phyloP scores from a whole-genome alignment of 225 moss, liverwort and hornwort genomes.

The Pseudoscleropodium purum region DNA sequence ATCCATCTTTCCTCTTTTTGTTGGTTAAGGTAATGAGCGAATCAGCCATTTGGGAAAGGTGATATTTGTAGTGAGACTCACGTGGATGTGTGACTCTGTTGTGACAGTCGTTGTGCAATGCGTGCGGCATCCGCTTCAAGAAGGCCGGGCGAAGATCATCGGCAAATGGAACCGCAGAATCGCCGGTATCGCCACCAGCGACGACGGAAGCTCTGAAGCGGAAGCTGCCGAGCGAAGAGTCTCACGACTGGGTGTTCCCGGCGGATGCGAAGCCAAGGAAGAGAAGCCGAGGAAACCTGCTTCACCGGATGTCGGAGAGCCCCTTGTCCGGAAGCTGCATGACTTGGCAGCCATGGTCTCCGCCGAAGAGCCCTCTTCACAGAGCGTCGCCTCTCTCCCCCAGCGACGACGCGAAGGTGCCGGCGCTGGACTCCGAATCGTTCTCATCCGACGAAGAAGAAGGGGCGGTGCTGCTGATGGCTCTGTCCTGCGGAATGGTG shows the following conservation, averaged over 20 bases:
- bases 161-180: conserved; percentile 24
- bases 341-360: conserved; percentile 36
- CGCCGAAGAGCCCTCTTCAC: background rate
- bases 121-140: conserved; percentile 69
- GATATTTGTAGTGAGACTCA: background rate
- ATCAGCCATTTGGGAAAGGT: background rate
- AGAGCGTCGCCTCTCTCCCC: background rate
- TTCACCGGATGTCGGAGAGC: conserved; percentile 14
- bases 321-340: conserved; percentile 39
- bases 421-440: background rate
- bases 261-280: conserved; percentile 12
- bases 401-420: background rate
- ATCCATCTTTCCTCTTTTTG: background rate
- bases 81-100: background rate
- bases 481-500: conserved; percentile 37
- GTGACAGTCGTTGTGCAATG: conserved; percentile 52
- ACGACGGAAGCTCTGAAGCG: conserved; percentile 12
- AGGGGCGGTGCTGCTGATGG: conserved; percentile 48
- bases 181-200: background rate
- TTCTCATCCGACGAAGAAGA: conserved; percentile 39
- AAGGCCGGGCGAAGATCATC: conserved; percentile 47
- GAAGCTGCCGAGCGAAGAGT: conserved; percentile 13
- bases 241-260: conserved; percentile 25
- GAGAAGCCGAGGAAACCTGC: conserved; percentile 9
- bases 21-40: background rate